Conservation (phyloP, 2,329 filamentous ascomycete species). For the Stagonosporopsis rhizophila region DNA sequence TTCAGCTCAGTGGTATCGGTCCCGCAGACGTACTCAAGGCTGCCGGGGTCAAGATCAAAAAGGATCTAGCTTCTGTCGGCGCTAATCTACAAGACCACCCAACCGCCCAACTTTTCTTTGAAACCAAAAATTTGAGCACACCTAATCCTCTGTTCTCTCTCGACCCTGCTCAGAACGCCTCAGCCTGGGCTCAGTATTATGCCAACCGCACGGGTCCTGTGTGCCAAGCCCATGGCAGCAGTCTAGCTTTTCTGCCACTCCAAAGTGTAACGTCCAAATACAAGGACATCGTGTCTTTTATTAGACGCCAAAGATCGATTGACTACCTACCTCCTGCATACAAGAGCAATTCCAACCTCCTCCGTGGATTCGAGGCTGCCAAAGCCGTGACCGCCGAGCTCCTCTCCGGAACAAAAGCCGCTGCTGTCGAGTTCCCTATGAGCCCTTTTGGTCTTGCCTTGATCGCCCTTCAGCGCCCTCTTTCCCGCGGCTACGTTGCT, state of each 20-base stretch:
- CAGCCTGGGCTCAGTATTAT: constrained; percentile 39
- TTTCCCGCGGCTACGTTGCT: constrained; percentile 41
- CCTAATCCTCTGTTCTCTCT: constrained; percentile 30
- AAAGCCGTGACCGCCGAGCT: constrained; percentile 27
- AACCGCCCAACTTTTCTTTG: constrained; percentile 20
- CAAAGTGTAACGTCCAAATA: constrained; percentile 7
- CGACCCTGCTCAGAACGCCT: constrained; percentile 41
- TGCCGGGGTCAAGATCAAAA: constrained; percentile 21
- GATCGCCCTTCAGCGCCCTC: constrained; percentile 9
- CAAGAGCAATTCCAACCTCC: constrained; percentile 25
- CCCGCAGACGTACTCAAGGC: constrained; percentile 28
- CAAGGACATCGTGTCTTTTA: constrained; percentile 8
- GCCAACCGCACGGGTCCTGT: constrained; percentile 41
- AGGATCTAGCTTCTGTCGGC: constrained; percentile 29
- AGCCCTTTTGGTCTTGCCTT: constrained; percentile 27
- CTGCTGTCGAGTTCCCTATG: constrained; percentile 26
- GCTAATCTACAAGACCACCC: constrained; percentile 32
- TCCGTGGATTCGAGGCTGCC: constrained; percentile 29
- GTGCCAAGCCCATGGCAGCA: constrained; percentile 21
- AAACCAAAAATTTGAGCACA: constrained; percentile 21
- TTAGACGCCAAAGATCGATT: constrained; percentile 10
- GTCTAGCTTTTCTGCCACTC: constrained; percentile 14
- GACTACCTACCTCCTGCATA: constrained; percentile 25
- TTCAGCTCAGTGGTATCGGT: constrained; percentile 31
- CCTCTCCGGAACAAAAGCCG: constrained; percentile 29